Evolutionary conservation across 2,329 filamentous ascomycete species (phyloP).

Genomic region (Huntiella omanensis): DNA sequence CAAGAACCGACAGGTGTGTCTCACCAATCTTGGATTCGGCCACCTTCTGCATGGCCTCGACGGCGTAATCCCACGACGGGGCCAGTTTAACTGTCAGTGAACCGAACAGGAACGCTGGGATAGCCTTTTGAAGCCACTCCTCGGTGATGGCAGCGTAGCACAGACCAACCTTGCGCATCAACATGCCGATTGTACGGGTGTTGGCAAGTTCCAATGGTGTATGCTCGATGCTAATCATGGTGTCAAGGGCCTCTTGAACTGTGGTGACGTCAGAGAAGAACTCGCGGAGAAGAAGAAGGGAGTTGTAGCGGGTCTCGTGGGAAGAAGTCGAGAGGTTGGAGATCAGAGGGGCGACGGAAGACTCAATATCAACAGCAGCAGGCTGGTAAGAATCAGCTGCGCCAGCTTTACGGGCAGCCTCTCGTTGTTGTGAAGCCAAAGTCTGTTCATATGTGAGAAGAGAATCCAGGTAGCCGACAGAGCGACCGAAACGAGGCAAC

Average conservation of each 20-base stretch:
- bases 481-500: constrained; percentile 45
- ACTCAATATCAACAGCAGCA: constrained; percentile 30
- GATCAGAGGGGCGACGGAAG: constrained; percentile 45
- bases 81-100: constrained; percentile 71
- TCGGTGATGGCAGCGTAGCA: constrained; percentile 41
- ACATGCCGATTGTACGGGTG: constrained; percentile 61
- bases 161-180: constrained; percentile 57
- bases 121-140: constrained; percentile 48
- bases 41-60: constrained; percentile 56
- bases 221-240: constrained; percentile 64
- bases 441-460: constrained; percentile 11
- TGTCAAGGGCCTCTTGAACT: constrained; percentile 16
- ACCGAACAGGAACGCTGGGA: constrained; percentile 75
- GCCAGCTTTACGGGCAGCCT: not conserved
- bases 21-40: constrained; percentile 53
- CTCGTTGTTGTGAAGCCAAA: constrained; percentile 1
- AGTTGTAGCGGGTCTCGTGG: constrained; percentile 53
- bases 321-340: constrained; percentile 58
- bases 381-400: not conserved
- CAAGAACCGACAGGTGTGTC: constrained; percentile 48
- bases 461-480: constrained; percentile 42
- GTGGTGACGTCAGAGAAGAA: constrained; percentile 27
- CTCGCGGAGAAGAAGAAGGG: constrained; percentile 51
- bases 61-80: constrained; percentile 73
- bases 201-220: constrained; percentile 61